These are phyloP conservation scores for Pichia sporocuriosa DNA, from an alignment of 805 yeast genomes.

Conservation along the genomic window DNA sequence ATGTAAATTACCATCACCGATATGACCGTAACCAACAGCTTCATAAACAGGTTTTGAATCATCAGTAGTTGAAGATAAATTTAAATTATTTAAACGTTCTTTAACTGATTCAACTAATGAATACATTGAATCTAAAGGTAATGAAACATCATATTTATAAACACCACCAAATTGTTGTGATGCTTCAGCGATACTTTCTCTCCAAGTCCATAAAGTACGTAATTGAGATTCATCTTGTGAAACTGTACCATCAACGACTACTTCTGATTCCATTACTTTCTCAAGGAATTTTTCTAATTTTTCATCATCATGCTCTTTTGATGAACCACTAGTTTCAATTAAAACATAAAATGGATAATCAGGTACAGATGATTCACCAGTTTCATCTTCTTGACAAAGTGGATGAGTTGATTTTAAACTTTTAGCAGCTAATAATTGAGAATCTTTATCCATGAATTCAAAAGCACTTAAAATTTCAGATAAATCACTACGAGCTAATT, in stretches of 20 bases:
- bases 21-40: conserved; percentile 96
- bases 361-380: conserved; percentile 29
- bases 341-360: conserved; percentile 84
- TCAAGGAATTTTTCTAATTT: conserved; percentile 84
- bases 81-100: conserved; percentile 47
- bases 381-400: conserved; percentile 54
- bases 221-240: conserved; percentile 93
- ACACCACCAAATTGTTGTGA: conserved; percentile 85
- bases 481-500: conserved; percentile 68
- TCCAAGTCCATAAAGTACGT: conserved; percentile 85
- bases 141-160: conserved; percentile 92
- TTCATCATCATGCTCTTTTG: conserved; percentile 86
- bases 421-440: conserved; percentile 56
- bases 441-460: conserved; percentile 82
- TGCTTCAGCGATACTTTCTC: conserved; percentile 91
- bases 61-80: conserved; percentile 56
- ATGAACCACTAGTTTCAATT: conserved; percentile 95
- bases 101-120: conserved; percentile 76
- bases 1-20: conserved; percentile 96
- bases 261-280: conserved; percentile 72
- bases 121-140: conserved; percentile 78
- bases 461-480: conserved; percentile 87
- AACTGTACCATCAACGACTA: conserved; percentile 87
- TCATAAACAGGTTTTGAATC: conserved; percentile 68
- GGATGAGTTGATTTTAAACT: conserved; percentile 66